These are phyloP conservation scores for Paramecium biaurelia DNA, from an alignment of 73 alveolate species.

Conservation along the genomic window DNA sequence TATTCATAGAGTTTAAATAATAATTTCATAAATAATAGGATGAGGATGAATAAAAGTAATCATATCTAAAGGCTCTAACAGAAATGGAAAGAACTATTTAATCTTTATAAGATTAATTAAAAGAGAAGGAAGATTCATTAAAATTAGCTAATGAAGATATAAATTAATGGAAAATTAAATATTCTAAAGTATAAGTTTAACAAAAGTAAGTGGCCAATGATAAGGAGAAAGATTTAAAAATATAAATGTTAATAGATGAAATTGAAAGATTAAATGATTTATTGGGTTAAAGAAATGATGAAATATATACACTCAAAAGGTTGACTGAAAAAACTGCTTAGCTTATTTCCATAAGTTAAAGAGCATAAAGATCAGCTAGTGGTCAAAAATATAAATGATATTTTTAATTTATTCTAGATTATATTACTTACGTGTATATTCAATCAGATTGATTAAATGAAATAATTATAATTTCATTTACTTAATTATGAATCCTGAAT, in stretches of 20 bases:
- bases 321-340: neutral
- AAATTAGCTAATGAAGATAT: neutral
- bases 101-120: neutral
- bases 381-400: conserved; percentile 11
- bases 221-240: neutral
- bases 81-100: neutral
- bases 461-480: neutral
- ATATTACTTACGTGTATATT: neutral
- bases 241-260: neutral
- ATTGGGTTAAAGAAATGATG: neutral
- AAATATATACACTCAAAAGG: neutral
- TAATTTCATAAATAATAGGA: neutral
- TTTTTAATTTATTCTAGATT: neutral
- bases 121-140: neutral
- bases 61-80: neutral
- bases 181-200: neutral
- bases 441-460: neutral
- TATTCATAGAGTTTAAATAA: neutral
- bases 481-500: neutral
- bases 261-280: conserved; percentile 5
- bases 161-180: neutral
- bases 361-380: neutral
- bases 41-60: neutral
- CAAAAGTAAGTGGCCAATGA: neutral
- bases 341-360: neutral